phyloP scores from a whole-genome alignment of 345 rosid genomes.

The Acer saccharum region DNA sequence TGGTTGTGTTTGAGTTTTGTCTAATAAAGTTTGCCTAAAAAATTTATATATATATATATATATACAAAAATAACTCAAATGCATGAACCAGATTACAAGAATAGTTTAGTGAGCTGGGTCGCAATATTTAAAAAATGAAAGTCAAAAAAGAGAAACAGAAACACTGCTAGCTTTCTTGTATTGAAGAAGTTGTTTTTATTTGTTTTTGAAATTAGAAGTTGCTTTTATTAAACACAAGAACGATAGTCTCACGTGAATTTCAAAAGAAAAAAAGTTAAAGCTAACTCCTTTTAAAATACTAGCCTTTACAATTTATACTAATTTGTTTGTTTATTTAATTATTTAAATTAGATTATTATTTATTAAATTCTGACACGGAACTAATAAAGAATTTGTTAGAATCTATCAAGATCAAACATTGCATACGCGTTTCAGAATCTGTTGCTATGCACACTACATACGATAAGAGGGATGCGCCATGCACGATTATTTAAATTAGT shows the following conservation, averaged over 20 bases:
- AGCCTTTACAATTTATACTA: neutral
- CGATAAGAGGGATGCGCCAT: no score
- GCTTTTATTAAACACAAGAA: constrained; percentile 4
- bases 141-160: constrained; percentile 6
- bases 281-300: neutral
- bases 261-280: neutral
- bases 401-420: no score
- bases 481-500: no score
- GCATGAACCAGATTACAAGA: neutral
- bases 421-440: no score
- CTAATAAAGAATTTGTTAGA: rapidly evolving
- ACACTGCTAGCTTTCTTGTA: neutral
- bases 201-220: no score
- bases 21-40: no score
- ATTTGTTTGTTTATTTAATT: no score
- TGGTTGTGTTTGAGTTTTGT: no score
- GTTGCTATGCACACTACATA: no score
- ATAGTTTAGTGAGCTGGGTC: constrained; percentile 5
- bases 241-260: constrained; percentile 12
- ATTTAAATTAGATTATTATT: no score
- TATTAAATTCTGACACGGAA: no score
- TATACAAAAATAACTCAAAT: neutral
- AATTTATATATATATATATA: no score
- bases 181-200: neutral
- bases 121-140: constrained; percentile 21